phyloP scores from a whole-genome alignment of 2,329 filamentous ascomycete species.

The Rhynchosporium secalis region DNA sequence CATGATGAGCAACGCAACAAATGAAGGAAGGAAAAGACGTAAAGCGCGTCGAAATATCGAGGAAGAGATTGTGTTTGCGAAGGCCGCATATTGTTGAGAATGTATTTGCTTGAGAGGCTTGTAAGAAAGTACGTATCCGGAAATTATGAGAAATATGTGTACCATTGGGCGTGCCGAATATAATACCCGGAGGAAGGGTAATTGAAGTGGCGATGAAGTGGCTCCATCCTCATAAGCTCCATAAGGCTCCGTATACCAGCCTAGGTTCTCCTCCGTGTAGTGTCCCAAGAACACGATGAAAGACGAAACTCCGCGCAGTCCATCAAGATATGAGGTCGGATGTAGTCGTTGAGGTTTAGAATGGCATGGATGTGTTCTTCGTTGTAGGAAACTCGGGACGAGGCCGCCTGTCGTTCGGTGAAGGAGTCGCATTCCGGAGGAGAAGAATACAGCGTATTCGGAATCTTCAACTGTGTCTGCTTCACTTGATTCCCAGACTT shows the following conservation, averaged over 20 bases:
- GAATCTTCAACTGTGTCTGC: slow-evolving; percentile 22
- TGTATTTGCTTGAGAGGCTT: slow-evolving; percentile 47
- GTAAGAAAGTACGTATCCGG: slow-evolving; percentile 49
- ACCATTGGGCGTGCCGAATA: slow-evolving; percentile 51
- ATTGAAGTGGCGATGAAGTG: slow-evolving; percentile 45
- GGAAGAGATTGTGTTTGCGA: slow-evolving; percentile 46
- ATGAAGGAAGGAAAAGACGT: slow-evolving; percentile 49
- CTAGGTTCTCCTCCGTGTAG: slow-evolving; percentile 45
- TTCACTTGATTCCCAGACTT: slow-evolving; percentile 24
- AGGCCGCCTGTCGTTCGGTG: slow-evolving; percentile 35
- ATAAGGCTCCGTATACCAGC: slow-evolving; percentile 41
- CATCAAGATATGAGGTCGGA: slow-evolving; percentile 48
- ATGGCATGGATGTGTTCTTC: slow-evolving; percentile 34
- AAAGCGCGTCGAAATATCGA: slow-evolving; percentile 50
- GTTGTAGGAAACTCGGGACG: slow-evolving; percentile 40
- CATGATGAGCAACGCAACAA: slow-evolving; percentile 47
- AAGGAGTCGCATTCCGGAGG: slow-evolving; percentile 30
- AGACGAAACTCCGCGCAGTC: slow-evolving; percentile 51
- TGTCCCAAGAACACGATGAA: slow-evolving; percentile 51
- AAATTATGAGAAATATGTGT: slow-evolving; percentile 54
- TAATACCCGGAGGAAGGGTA: slow-evolving; percentile 47
- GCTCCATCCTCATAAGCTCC: slow-evolving; percentile 38
- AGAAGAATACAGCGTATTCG: slow-evolving; percentile 28
- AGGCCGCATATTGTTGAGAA: slow-evolving; percentile 42
- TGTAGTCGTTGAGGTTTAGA: slow-evolving; percentile 38